Evolutionary conservation across 768 basidiomycete species (phyloP).

Genomic region (Collybia nuda): DNA sequence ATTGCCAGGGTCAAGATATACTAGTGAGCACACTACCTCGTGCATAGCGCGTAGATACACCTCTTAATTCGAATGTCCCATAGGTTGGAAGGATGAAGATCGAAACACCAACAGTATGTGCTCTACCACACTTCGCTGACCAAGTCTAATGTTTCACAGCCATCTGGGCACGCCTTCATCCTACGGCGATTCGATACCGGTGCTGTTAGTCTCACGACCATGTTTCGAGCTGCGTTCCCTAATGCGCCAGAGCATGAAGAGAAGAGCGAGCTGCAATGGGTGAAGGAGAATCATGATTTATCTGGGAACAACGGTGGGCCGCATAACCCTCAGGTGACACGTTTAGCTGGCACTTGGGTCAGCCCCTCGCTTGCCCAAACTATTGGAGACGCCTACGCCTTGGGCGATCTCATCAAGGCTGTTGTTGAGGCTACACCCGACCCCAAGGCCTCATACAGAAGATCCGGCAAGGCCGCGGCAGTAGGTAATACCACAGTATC

Average conservation of each 20-base stretch:
- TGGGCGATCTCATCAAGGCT: constrained; percentile 58
- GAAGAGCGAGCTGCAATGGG: constrained; percentile 78
- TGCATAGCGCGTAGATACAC: constrained; percentile 1
- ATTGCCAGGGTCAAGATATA: constrained; percentile 84
- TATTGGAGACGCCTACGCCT: constrained; percentile 66
- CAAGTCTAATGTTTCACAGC: constrained; percentile 37
- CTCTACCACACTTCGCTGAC: constrained; percentile 11
- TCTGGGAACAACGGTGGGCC: constrained; percentile 74
- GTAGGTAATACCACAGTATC: constrained; percentile 15
- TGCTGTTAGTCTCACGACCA: constrained; percentile 89
- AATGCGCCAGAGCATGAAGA: constrained; percentile 76
- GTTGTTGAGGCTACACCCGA: constrained; percentile 78
- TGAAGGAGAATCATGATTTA: constrained; percentile 76
- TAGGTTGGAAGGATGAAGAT: constrained; percentile 91
- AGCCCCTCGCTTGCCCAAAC: constrained; percentile 60
- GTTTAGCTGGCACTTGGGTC: constrained; percentile 92
- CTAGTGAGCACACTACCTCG: constrained; percentile 29
- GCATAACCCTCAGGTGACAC: constrained; percentile 56
- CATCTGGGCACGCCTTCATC: constrained; percentile 86
- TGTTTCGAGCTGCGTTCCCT: constrained; percentile 96
- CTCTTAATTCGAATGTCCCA: constrained; percentile 1
- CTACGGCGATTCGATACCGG: constrained; percentile 92
- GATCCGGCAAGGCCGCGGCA: constrained; percentile 49
- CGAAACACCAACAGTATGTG: constrained; percentile 69
- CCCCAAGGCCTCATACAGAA: constrained; percentile 74